Conservation (phyloP, 169 alveolate genomes). For the Plasmodium knowlesi region DNA sequence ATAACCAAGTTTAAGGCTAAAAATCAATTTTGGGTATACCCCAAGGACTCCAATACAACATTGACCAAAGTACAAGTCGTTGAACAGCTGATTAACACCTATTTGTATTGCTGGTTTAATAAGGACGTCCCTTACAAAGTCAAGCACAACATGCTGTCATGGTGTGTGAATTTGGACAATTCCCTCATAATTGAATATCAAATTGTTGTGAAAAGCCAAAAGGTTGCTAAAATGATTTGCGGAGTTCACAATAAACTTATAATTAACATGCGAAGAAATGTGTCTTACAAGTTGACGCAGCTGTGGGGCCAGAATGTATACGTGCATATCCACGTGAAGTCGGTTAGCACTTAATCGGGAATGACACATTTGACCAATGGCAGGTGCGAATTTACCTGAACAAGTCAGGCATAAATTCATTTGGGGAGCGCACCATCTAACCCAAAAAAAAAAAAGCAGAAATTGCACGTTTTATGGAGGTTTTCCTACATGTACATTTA, state of each 20-base stretch:
- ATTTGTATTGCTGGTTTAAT: conserved; percentile 87
- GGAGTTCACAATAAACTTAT: conserved; percentile 81
- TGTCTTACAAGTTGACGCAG: conserved; percentile 80
- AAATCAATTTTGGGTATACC: conserved; percentile 87
- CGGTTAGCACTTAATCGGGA: conserved; percentile 23
- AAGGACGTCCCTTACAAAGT: conserved; percentile 86
- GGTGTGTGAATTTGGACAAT: conserved; percentile 80
- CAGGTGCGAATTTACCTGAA: neutral
- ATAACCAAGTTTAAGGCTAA: conserved; percentile 77
- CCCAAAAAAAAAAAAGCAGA: neutral
- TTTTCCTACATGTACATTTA: neutral
- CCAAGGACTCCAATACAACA: conserved; percentile 84
- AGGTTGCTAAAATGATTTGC: conserved; percentile 85
- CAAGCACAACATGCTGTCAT: conserved; percentile 82
- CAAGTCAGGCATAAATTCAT: neutral
- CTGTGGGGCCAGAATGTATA: conserved; percentile 83
- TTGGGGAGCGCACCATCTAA: neutral
- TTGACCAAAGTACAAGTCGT: conserved; percentile 84
- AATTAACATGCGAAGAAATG: conserved; percentile 82
- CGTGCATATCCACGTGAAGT: conserved; percentile 81
- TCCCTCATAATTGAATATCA: conserved; percentile 81
- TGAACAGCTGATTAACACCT: conserved; percentile 85
- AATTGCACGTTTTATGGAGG: neutral
- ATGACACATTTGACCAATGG: neutral
- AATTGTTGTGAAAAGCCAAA: conserved; percentile 9